Conservation (phyloP, 108 stramenopile genomes). For the Thalassiosira profunda region DNA sequence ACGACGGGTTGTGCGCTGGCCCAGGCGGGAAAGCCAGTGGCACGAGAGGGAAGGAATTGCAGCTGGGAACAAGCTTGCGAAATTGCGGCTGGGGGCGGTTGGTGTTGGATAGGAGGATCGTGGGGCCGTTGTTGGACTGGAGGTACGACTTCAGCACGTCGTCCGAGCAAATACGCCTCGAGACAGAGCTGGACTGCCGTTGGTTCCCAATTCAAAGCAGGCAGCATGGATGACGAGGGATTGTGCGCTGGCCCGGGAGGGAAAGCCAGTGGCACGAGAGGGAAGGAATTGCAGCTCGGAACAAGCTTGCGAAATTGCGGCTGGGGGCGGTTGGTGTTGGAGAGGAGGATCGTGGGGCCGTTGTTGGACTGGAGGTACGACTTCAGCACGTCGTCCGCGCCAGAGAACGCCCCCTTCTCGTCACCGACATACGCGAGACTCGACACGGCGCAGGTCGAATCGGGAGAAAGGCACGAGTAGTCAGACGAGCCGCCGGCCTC, state of each 20-base stretch:
- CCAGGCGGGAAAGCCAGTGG: slow-evolving; percentile 87
- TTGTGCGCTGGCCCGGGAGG: slow-evolving; percentile 88
- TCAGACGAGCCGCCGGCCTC: slow-evolving; percentile 71
- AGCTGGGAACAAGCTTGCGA: slow-evolving; percentile 70
- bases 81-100: slow-evolving; percentile 59
- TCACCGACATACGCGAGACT: slow-evolving; percentile 62
- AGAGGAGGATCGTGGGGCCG: slow-evolving; percentile 89
- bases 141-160: slow-evolving; percentile 69
- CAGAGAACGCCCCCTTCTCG: slow-evolving; percentile 66
- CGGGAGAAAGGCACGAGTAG: slow-evolving; percentile 64
- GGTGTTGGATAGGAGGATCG: slow-evolving; percentile 79
- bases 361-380: slow-evolving; percentile 72
- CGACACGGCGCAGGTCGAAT: slow-evolving; percentile 54
- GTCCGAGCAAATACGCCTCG: slow-evolving; percentile 83
- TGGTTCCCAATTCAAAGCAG: slow-evolving; percentile 93
- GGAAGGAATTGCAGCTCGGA: slow-evolving; percentile 85
- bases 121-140: slow-evolving; percentile 89
- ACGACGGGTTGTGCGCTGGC: slow-evolving; percentile 82
- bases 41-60: slow-evolving; percentile 89
- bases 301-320: slow-evolving; percentile 66
- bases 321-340: slow-evolving; percentile 63
- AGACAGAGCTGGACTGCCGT: slow-evolving; percentile 82
- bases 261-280: slow-evolving; percentile 82
- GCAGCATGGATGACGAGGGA: slow-evolving; percentile 76
- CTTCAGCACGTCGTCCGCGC: slow-evolving; percentile 77